A percentile compares a stretch with the other conserved stretches of the same genome.
phyloP scores from a whole-genome alignment of 495 filamentous ascomycete genomes.

The Clohesyomyces aquaticus region DNA sequence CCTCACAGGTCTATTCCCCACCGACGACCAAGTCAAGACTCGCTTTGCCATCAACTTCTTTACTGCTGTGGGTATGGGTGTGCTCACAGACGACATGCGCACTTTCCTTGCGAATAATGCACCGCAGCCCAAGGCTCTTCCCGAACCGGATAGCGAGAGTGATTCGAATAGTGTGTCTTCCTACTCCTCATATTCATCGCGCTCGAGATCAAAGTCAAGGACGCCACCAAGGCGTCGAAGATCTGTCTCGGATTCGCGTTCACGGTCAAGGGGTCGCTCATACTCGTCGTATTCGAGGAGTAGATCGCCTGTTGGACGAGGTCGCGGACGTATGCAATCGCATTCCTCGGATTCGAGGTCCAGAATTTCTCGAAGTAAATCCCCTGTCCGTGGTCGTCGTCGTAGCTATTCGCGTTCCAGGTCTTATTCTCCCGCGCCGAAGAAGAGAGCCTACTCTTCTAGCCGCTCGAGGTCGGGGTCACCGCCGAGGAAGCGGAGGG shows the following conservation, averaged over 20 bases:
- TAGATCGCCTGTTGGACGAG: background rate
- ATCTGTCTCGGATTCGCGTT: conserved; percentile 11
- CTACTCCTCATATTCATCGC: conserved; percentile 47
- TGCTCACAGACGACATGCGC: conserved; percentile 92
- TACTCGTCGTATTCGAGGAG: conserved; percentile 4
- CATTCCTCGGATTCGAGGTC: background rate
- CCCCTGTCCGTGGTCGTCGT: conserved; percentile 17
- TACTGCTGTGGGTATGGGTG: conserved; percentile 94
- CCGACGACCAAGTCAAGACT: conserved; percentile 82
- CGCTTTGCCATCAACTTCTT: conserved; percentile 99
- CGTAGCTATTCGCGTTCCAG: conserved; percentile 20
- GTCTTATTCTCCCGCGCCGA: conserved; percentile 37
- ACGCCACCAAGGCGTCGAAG: conserved; percentile 27
- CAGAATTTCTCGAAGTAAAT: conserved; percentile 17
- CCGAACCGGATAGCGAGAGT: conserved; percentile 47
- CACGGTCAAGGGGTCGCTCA: conserved; percentile 18
- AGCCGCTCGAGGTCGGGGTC: conserved; percentile 9
- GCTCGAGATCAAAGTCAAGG: conserved; percentile 37
- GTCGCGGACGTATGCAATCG: conserved; percentile 2
- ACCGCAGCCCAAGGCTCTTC: conserved; percentile 72
- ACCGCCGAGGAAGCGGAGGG: conserved; percentile 10
- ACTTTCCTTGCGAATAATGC: conserved; percentile 73
- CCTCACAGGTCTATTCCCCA: conserved; percentile 87
- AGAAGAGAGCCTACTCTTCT: conserved; percentile 21
- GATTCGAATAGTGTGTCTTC: conserved; percentile 54